Percentiles rank a stretch among this genome's conserved stretches.
Conservation (phyloP, 1,139 yeast species). For the Lodderomyces pseudojiufengensis region DNA sequence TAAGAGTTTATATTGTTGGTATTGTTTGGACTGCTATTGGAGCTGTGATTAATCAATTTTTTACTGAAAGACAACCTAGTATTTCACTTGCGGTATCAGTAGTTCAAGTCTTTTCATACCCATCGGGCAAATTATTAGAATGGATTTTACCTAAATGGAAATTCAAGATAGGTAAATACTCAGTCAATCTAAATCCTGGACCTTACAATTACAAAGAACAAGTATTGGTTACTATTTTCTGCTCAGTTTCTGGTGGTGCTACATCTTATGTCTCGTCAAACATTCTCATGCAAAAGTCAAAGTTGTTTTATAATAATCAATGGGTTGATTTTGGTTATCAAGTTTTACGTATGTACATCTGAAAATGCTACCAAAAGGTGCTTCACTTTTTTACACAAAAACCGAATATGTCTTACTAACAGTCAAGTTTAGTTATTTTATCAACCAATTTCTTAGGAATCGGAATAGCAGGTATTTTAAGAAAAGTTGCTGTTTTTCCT, state of each 20-base stretch:
- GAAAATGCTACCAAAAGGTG: too few relatives aligned
- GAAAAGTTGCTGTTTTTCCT: constrained; percentile 59
- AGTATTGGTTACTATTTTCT: constrained; percentile 23
- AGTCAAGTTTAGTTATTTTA: constrained; percentile 31
- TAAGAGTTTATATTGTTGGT: constrained; percentile 53
- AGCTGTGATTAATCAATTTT: constrained; percentile 56
- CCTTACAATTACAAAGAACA: constrained; percentile 29
- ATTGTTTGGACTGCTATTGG: constrained; percentile 53
- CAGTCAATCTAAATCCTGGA: constrained; percentile 25
- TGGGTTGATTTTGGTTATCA: constrained; percentile 53
- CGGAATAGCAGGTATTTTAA: constrained; percentile 59
- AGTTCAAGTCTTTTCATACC: constrained; percentile 26
- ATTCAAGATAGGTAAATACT: constrained; percentile 11
- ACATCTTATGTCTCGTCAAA: constrained; percentile 21
- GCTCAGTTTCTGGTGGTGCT: constrained; percentile 34
- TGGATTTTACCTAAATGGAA: constrained; percentile 20
- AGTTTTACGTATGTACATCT: constrained; percentile 16
- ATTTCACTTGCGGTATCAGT: constrained; percentile 41
- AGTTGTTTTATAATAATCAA: constrained; percentile 33
- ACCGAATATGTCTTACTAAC: too few relatives aligned
- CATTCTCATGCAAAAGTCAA: constrained; percentile 25
- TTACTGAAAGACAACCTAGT: constrained; percentile 52
- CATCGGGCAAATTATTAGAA: constrained; percentile 20
- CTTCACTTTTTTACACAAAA: too few relatives aligned
- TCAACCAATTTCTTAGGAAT: constrained; percentile 61